A percentile compares a stretch with the other conserved stretches of the same genome.
Evolutionary conservation across 2,329 filamentous ascomycete genomes (phyloP).

Genomic region (Clonostachys rosea): DNA sequence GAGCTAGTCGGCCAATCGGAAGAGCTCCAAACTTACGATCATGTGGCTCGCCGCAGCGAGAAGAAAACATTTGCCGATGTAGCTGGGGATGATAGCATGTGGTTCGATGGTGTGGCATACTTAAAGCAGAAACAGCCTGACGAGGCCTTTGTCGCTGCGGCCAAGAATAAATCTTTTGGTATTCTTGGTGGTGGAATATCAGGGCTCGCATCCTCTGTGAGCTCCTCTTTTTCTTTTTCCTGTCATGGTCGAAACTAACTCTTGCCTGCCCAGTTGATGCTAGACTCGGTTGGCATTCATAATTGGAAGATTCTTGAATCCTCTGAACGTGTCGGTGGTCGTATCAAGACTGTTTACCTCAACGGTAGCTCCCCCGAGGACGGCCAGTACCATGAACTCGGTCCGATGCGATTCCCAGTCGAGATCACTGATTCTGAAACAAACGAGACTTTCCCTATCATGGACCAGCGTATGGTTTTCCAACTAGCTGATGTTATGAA

Average conservation of each 20-base stretch:
- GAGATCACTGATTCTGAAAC: constrained; percentile 32
- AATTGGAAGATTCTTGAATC: constrained; percentile 40
- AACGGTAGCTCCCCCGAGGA: constrained; percentile 22
- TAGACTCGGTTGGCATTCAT: constrained; percentile 34
- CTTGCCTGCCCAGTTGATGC: constrained; percentile 15
- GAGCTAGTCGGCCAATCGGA: constrained; percentile 10
- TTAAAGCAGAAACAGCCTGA: constrained; percentile 14
- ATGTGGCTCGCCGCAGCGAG: neutral
- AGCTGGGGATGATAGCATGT: constrained; percentile 8
- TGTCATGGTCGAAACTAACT: neutral
- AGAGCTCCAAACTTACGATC: constrained; percentile 7
- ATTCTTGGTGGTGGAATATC: constrained; percentile 1
- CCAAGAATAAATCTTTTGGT: constrained; percentile 13
- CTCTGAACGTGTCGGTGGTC: constrained; percentile 30
- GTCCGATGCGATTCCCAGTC: constrained; percentile 36
- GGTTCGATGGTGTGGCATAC: constrained; percentile 16
- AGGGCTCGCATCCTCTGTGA: constrained; percentile 2
- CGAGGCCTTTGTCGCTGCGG: constrained; percentile 9
- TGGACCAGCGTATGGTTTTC: constrained; percentile 61
- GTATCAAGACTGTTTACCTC: constrained; percentile 35
- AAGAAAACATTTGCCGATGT: constrained; percentile 8
- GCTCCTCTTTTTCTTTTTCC: neutral
- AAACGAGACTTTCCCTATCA: constrained; percentile 53
- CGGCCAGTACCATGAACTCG: constrained; percentile 28
- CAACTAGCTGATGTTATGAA: constrained; percentile 58